Evolutionary conservation across 2,329 filamentous ascomycete genomes (phyloP).

Genomic region (Ramularia endophylla): DNA sequence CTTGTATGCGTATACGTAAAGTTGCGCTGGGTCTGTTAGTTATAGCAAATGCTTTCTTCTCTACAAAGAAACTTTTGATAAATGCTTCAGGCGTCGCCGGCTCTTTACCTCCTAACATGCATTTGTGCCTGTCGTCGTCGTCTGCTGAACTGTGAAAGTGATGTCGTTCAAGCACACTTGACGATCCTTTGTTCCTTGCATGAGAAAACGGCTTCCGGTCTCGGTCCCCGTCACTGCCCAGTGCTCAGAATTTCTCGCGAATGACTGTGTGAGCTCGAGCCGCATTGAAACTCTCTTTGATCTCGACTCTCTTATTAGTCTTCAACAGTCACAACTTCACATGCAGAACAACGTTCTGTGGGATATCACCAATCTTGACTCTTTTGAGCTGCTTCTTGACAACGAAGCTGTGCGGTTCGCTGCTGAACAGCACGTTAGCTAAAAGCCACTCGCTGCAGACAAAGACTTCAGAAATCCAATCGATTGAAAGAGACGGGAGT

Average conservation of each 20-base stretch:
- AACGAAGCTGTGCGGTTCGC: constrained; percentile 22
- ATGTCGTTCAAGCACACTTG: no score
- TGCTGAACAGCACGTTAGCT: constrained; percentile 25
- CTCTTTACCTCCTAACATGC: no score
- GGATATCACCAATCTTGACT: constrained; percentile 25
- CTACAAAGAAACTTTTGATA: constrained; percentile 8
- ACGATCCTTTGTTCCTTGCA: no score
- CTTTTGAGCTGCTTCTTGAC: constrained; percentile 22
- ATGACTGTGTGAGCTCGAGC: no score
- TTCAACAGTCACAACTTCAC: no score
- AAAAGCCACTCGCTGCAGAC: constrained; percentile 3
- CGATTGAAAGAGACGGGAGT: neutral
- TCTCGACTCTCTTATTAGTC: neutral
- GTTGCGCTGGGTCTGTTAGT: constrained; percentile 25
- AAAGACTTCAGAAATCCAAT: neutral
- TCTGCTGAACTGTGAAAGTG: no score
- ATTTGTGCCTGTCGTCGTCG: no score
- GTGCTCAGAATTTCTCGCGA: no score
- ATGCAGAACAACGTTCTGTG: constrained; percentile 29
- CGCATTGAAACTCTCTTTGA: neutral
- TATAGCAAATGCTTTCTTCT: constrained; percentile 18
- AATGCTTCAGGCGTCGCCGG: no score
- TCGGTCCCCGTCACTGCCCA: no score
- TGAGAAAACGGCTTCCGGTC: no score
- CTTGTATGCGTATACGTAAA: constrained; percentile 25